phyloP scores from a whole-genome alignment of 768 basidiomycete genomes.

The Suillus hirtellus region DNA sequence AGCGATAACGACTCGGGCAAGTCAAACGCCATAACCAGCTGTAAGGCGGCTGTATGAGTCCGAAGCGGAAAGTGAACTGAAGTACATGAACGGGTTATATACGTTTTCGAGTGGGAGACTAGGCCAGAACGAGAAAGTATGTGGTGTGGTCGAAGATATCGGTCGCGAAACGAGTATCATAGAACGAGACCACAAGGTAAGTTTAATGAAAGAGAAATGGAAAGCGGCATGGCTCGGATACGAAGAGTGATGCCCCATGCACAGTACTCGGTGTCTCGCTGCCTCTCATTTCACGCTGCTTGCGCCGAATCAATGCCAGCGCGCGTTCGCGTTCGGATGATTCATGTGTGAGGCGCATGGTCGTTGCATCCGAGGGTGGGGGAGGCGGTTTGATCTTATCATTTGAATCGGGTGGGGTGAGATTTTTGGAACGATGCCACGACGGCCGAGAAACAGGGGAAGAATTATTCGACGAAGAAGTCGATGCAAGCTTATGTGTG shows the following conservation, averaged over 20 bases:
- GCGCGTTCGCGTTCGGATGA: conserved; percentile 75
- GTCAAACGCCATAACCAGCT: too few species aligned
- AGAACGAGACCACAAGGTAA: too few species aligned
- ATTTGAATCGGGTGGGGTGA: conserved; percentile 12
- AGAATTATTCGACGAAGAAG: conserved; percentile 27
- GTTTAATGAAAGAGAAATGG: too few species aligned
- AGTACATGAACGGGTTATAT: too few species aligned
- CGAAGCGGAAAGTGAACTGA: too few species aligned
- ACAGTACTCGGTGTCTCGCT: conserved; percentile 74
- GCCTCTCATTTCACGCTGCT: conserved; percentile 62
- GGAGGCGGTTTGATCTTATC: conserved; percentile 10
- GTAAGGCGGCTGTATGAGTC: too few species aligned
- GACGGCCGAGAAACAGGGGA: conserved; percentile 23
- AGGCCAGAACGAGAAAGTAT: too few species aligned
- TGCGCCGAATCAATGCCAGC: conserved; percentile 65
- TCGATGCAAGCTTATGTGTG: conserved; percentile 58
- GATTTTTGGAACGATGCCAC: conserved; percentile 21
- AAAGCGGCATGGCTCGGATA: too few species aligned
- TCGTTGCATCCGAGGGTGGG: conserved; percentile 36
- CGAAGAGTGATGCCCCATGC: conserved; percentile 34
- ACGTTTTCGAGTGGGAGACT: too few species aligned
- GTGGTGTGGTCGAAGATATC: too few species aligned
- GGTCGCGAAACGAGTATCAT: too few species aligned
- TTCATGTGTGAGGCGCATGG: conserved; percentile 68
- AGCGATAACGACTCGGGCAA: background rate